Conservation (phyloP, 257 asterid species). For the Marsdenia floribunda region DNA sequence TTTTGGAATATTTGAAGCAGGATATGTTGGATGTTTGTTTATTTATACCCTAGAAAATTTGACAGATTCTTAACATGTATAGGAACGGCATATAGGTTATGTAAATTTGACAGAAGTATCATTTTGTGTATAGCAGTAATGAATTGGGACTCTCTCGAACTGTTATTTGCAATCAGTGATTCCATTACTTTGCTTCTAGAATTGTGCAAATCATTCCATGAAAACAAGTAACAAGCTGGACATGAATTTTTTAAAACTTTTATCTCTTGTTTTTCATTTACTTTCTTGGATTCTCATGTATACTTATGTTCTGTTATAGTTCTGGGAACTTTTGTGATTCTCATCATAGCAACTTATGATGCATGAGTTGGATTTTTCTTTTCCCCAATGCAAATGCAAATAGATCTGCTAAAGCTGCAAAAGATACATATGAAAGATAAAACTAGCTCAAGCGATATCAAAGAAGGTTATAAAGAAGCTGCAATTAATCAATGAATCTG, state of each 20-base stretch:
- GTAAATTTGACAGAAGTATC: background rate
- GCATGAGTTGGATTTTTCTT: background rate
- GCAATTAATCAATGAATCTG: slow-evolving; percentile 1
- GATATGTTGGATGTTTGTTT: too few species aligned
- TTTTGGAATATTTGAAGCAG: too few species aligned
- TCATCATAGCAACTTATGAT: background rate
- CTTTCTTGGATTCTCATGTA: background rate
- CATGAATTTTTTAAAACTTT: background rate
- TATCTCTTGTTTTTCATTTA: background rate
- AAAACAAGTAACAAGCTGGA: background rate
- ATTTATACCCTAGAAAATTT: too few species aligned
- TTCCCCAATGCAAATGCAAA: slow-evolving; percentile 1
- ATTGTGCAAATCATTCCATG: background rate
- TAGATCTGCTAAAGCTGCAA: slow-evolving; percentile 3
- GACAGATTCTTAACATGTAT: too few species aligned
- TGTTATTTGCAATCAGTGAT: background rate
- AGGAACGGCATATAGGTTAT: too few species aligned
- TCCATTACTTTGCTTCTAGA: background rate
- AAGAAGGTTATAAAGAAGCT: slow-evolving; percentile 5
- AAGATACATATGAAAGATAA: slow-evolving; percentile 4
- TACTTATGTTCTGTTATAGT: background rate
- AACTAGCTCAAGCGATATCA: slow-evolving; percentile 2
- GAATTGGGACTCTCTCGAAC: background rate
- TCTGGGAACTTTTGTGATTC: background rate
- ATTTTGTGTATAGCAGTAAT: background rate